phyloP scores from a whole-genome alignment of 129 eudicot species.

The Smallanthus sonchifolius region DNA sequence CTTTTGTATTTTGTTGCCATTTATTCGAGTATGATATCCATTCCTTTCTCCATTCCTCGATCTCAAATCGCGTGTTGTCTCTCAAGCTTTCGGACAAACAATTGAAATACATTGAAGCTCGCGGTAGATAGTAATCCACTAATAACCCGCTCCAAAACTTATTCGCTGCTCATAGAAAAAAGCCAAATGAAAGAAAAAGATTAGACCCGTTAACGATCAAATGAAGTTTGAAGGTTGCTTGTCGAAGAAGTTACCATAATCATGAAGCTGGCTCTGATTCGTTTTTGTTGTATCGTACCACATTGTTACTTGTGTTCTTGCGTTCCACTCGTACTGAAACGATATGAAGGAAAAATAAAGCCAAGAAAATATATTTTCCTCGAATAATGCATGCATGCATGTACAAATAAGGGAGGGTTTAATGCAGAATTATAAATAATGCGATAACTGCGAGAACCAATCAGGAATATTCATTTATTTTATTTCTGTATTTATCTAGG shows the following conservation, averaged over 20 bases:
- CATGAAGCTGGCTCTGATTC: constrained; percentile 82
- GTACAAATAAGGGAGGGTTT: neutral
- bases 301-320: constrained; percentile 95
- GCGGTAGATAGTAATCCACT: constrained; percentile 72
- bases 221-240: neutral
- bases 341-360: neutral
- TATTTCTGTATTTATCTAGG: no score
- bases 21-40: constrained; percentile 78
- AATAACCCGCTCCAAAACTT: constrained; percentile 92
- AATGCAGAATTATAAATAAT: no score
- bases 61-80: constrained; percentile 40
- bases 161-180: constrained; percentile 51
- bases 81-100: constrained; percentile 49
- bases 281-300: constrained; percentile 73
- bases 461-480: no score
- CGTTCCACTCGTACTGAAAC: constrained; percentile 90
- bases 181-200: neutral
- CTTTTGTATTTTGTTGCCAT: constrained; percentile 70
- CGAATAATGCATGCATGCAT: neutral
- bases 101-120: constrained; percentile 72
- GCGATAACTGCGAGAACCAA: no score
- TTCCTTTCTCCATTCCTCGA: constrained; percentile 80
- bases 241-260: constrained; percentile 55
- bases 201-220: neutral
- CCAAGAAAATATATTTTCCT: neutral